Evolutionary conservation across 345 rosid genomes (phyloP), one percentile per base, ranked within the genome.

Genomic region (Zanthoxylum bungeanum): DNA sequence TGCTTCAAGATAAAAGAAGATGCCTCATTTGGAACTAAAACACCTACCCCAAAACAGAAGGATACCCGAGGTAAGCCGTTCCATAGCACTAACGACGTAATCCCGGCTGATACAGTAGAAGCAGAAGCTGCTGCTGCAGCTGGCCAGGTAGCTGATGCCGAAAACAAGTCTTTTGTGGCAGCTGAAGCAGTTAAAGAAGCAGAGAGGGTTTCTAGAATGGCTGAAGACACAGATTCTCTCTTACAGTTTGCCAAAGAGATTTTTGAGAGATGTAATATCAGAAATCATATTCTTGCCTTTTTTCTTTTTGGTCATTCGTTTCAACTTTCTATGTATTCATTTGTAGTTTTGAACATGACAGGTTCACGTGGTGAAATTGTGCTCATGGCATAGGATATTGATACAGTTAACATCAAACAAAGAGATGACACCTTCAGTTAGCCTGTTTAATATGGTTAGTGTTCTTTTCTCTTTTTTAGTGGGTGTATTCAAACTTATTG

Each of bases 161-260:
- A 91, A 79, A 89, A 88, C 65, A 91, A 86, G 74, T 78, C 90
- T 11, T 79, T 76, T 72, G 83, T 86, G 27, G 92, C 94, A 30
- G 90, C 83, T 60, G 86, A 81, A 80, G 90, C 96, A 66, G 82
- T 87, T 58, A 86, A 87, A 74, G 98, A 91, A 82, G 86, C 87
- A 10, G 96, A 87, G 74, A 85, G 90, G 77, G 67, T 86, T 61
- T 81, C 83, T 27, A 88, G 74, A 77, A 81, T 86, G 86, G 83
- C 86, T 30, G 86, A 87, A 77, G 89, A 88, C 19, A 68, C 79
- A 24, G 81, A 85, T 36, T 75, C 81, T 3, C 68, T 85, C 37
- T 70, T 84, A 2, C 83, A 84, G 66, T 65, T 90, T 62, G 85
- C 83, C 46, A 70, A 68, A 66, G 89, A 87, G 74, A 82, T 89